phyloP scores from a whole-genome alignment of 2,329 filamentous ascomycete species.

The Phialemonium atrogriseum region DNA sequence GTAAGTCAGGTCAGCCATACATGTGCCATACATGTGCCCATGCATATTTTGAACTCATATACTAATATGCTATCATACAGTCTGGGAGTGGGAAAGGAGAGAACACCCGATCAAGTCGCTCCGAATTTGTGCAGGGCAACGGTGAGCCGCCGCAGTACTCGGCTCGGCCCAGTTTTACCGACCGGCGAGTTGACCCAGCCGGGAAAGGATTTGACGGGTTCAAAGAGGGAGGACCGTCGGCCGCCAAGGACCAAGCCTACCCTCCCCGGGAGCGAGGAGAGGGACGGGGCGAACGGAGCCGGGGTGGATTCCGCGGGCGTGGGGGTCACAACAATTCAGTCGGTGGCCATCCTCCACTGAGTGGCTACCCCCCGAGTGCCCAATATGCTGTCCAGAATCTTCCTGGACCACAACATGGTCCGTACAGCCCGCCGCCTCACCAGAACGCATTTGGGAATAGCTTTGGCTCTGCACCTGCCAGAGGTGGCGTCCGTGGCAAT shows the following conservation, averaged over 20 bases:
- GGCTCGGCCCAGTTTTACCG: neutral
- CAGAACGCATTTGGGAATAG: slow-evolving; percentile 27
- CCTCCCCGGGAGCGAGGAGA: slow-evolving; percentile 25
- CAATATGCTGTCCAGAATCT: slow-evolving; percentile 20
- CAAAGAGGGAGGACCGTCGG: slow-evolving; percentile 13
- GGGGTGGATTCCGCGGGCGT: slow-evolving; percentile 37
- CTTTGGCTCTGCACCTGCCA: slow-evolving; percentile 2
- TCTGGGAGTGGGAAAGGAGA: slow-evolving; percentile 11
- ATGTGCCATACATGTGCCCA: too few relatives aligned
- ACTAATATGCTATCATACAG: slow-evolving; percentile 5
- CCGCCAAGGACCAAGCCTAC: slow-evolving; percentile 17
- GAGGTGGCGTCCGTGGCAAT: slow-evolving; percentile 4
- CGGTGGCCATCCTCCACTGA: slow-evolving; percentile 24
- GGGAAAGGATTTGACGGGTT: slow-evolving; percentile 7
- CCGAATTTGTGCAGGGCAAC: neutral
- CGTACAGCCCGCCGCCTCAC: slow-evolving; percentile 36
- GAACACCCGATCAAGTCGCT: neutral
- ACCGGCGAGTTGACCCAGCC: neutral
- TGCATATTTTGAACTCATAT: slow-evolving; percentile 5
- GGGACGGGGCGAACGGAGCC: slow-evolving; percentile 24
- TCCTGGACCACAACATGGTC: slow-evolving; percentile 23
- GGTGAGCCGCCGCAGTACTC: slow-evolving; percentile 1
- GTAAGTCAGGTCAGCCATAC: slow-evolving; percentile 24
- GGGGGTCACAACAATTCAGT: slow-evolving; percentile 30
- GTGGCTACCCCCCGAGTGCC: slow-evolving; percentile 26